Percentiles rank a stretch among this genome's conserved stretches.
Evolutionary conservation across 2,329 filamentous ascomycete species (phyloP).

Genomic region (Botrytis sinoallii): DNA sequence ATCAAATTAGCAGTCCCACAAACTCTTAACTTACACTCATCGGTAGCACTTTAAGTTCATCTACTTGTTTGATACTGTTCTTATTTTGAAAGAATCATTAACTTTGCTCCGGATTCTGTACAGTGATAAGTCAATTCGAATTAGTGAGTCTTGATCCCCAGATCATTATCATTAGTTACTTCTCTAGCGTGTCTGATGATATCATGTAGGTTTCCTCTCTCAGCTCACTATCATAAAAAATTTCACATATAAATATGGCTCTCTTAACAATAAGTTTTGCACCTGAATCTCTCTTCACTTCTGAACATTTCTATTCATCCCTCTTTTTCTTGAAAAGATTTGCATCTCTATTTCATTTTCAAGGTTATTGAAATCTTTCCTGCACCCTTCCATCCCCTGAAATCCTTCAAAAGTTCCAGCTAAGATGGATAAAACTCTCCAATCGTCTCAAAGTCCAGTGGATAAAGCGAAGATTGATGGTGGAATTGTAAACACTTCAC

Average conservation of each 20-base stretch:
- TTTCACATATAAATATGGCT: neutral
- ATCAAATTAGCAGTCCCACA: no score
- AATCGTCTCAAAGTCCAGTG: neutral
- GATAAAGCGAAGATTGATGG: neutral
- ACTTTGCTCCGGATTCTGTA: neutral
- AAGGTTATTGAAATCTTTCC: neutral
- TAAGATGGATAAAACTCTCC: neutral
- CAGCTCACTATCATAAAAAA: neutral
- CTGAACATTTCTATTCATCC: neutral
- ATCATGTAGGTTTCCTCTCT: neutral
- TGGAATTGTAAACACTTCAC: accelerated
- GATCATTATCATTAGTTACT: accelerated
- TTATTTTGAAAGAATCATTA: neutral
- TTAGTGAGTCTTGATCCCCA: neutral
- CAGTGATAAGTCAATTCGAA: neutral
- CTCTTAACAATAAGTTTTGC: neutral
- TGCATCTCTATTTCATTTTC: neutral
- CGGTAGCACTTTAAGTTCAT: neutral
- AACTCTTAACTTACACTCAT: neutral
- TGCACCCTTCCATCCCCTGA: neutral
- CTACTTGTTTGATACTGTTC: neutral
- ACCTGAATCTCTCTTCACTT: neutral
- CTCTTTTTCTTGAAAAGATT: neutral
- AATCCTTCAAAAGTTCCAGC: neutral
- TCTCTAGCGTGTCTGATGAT: neutral